phyloP scores from a whole-genome alignment of 2,329 filamentous ascomycete genomes.

The Aspergillus amoenus region DNA sequence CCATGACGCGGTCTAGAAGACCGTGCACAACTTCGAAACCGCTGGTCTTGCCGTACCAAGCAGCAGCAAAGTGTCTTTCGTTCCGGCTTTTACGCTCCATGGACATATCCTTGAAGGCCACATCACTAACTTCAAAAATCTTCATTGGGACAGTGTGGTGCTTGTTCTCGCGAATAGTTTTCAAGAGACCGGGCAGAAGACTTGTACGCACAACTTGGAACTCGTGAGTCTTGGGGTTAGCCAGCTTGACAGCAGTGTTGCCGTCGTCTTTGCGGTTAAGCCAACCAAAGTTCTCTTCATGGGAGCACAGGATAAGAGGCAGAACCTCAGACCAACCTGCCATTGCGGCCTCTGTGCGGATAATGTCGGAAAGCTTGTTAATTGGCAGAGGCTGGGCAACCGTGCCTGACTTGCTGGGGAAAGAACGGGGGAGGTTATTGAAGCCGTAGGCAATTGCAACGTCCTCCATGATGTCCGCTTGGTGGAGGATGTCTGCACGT shows the following conservation, averaged over 20 bases:
- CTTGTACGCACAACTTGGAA: conserved; percentile 92
- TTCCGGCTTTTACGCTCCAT: conserved; percentile 86
- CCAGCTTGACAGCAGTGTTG: conserved; percentile 76
- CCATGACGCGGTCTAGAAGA: conserved; percentile 83
- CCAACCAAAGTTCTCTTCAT: conserved; percentile 97
- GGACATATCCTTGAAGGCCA: conserved; percentile 82
- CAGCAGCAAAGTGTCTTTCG: conserved; percentile 92
- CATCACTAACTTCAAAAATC: conserved; percentile 88
- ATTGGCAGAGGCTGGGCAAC: conserved; percentile 83
- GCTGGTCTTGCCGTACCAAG: conserved; percentile 89
- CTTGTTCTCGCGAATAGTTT: conserved; percentile 93
- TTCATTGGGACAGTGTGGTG: conserved; percentile 83
- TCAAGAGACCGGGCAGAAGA: conserved; percentile 81
- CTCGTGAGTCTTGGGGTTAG: conserved; percentile 89
- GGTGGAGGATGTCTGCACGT: conserved; percentile 89
- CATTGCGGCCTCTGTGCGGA: conserved; percentile 85
- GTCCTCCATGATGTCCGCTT: conserved; percentile 99
- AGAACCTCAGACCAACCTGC: conserved; percentile 96
- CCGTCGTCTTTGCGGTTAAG: conserved; percentile 88
- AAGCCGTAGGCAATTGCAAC: conserved; percentile 95
- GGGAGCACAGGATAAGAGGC: conserved; percentile 92
- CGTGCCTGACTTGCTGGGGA: conserved; percentile 81
- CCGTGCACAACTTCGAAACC: conserved; percentile 97
- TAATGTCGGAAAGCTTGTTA: conserved; percentile 93
- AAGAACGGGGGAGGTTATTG: conserved; percentile 86